Base-by-base conservation (phyloP, 805 yeast species). In the Suhomyces canberraensis region DNA sequence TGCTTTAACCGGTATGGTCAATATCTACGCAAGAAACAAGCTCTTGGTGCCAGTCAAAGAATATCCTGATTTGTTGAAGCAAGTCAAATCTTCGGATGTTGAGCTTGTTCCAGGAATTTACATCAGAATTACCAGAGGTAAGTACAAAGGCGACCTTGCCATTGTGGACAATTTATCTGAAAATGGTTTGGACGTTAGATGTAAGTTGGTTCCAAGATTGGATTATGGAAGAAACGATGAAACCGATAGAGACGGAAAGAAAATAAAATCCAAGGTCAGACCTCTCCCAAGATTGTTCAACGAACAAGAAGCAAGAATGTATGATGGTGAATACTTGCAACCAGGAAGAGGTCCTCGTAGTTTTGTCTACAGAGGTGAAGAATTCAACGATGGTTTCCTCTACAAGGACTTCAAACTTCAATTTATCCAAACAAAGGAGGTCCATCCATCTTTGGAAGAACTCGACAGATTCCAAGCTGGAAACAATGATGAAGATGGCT, bases 1-100 rank as follows among this genome's bases (percentile, higher is more conserved):
- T 40, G 96, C 96, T 13, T 74, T 91, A 41, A 78, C 79, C 31
- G 98, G 98, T 63, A 75, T 93, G 58, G 91, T 93, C 22, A 90
- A 89, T 60, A 81, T 91, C 24, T 93, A 83, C 50, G 55, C 68
- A 29, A 67, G 75, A 37, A 83, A 84, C 52, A 85, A 86, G 61
- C 73, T 90, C 34, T 71, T 91, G 42, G 96, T 93, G 32, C 98
- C 98, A 4, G 93, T 93, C 40, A 87, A 86, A 58, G 98, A 93
- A 64, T 85, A 89, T 59, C 96, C 96, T 2, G 95, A 90, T 59
- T 71, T 93, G 52, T 72, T 93, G 57, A 84, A 95, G 54, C 96
- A 95, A 39, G 86, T 81, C 37, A 88, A 84, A 61, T 79, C 95
- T 0, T 77, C 87, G 36, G 98, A 90, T 51, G 84, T 88, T 17